Evolutionary conservation across 2,329 filamentous ascomycete genomes (phyloP).

Genomic region (Colletotrichum cereale): DNA sequence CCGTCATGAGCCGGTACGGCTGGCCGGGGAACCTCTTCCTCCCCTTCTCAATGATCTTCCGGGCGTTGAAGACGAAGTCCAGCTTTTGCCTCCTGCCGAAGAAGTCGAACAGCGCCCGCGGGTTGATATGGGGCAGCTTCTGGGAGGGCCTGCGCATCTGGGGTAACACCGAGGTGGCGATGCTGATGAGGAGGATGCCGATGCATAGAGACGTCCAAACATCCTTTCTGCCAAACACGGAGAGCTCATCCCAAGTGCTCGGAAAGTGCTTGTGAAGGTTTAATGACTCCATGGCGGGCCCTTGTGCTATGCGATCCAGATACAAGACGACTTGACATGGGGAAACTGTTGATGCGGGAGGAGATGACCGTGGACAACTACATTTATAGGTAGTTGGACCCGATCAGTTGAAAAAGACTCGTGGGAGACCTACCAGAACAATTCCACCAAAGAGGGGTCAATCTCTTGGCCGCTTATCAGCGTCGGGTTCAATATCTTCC

Average conservation of each 20-base stretch:
- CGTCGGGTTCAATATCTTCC: too few relatives aligned
- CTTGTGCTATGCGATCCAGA: neutral
- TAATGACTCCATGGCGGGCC: slow-evolving; percentile 1
- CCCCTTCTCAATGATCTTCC: slow-evolving; percentile 4
- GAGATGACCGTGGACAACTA: neutral
- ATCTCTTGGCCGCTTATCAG: neutral
- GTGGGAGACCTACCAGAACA: too few relatives aligned
- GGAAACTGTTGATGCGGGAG: neutral
- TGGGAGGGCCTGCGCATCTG: slow-evolving; percentile 19
- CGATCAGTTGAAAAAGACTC: too few relatives aligned
- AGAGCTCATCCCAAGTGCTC: neutral
- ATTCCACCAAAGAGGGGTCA: neutral
- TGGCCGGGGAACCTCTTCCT: slow-evolving; percentile 22
- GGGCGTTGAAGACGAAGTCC: slow-evolving; percentile 14
- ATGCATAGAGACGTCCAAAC: slow-evolving; percentile 17
- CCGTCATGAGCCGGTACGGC: slow-evolving; percentile 40
- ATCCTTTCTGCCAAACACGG: neutral
- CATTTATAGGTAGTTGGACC: too few relatives aligned
- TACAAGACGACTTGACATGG: neutral
- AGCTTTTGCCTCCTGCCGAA: slow-evolving; percentile 5
- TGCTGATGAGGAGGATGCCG: slow-evolving; percentile 9
- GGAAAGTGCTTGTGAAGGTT: neutral
- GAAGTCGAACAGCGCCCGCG: neutral
- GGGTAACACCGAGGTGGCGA: neutral
- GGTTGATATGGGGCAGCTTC: slow-evolving; percentile 32